phyloP scores from a whole-genome alignment of 129 eudicot species.

The Escallonia rubra region DNA sequence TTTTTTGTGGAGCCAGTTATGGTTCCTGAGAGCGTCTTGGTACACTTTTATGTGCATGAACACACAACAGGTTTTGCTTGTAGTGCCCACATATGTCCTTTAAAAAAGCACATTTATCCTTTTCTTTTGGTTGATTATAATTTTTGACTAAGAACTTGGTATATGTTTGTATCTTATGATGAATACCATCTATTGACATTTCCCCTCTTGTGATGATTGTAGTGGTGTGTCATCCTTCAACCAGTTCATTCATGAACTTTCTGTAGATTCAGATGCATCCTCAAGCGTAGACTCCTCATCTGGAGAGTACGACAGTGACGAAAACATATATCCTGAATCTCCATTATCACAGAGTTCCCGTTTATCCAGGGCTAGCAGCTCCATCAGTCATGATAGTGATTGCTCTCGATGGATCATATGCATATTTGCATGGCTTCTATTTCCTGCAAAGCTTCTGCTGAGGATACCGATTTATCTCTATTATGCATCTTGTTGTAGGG shows the following conservation, averaged over 20 bases:
- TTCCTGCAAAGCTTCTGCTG: slow-evolving; percentile 56
- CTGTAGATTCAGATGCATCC: slow-evolving; percentile 70
- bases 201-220: slow-evolving; percentile 11
- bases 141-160: too few species aligned
- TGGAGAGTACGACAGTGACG: slow-evolving; percentile 68
- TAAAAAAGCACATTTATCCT: background rate
- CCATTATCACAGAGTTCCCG: slow-evolving; percentile 61
- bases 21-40: background rate
- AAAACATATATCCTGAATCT: slow-evolving; percentile 36
- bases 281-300: slow-evolving; percentile 61
- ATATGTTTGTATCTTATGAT: too few species aligned
- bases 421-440: slow-evolving; percentile 52
- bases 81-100: background rate
- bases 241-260: slow-evolving; percentile 74
- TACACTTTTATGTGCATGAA: background rate
- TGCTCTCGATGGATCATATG: slow-evolving; percentile 38
- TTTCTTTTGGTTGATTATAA: background rate
- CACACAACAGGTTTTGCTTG: background rate
- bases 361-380: slow-evolving; percentile 54
- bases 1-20: background rate
- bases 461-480: slow-evolving; percentile 47
- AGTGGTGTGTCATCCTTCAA: slow-evolving; percentile 97
- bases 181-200: background rate
- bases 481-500: slow-evolving; percentile 28
- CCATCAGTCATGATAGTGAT: slow-evolving; percentile 39